Evolutionary conservation across 768 basidiomycete genomes (phyloP).

Genomic region (Butyriboletus loyo): DNA sequence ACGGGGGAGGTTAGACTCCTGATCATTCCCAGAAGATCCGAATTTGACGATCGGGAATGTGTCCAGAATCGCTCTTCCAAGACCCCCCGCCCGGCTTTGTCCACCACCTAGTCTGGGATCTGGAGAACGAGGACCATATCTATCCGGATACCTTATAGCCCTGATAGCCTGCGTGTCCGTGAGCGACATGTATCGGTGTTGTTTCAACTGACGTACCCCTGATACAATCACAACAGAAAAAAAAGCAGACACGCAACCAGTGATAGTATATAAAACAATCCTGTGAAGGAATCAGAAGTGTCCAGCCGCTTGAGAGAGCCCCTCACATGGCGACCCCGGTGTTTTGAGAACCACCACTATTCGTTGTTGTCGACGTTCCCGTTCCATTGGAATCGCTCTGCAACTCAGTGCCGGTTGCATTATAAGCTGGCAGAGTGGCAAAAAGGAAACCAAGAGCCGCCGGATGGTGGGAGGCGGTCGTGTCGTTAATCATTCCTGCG

Average conservation of each 20-base stretch:
- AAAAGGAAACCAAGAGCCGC: constrained; percentile 60
- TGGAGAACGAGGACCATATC: constrained; percentile 74
- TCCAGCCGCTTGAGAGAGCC: constrained; percentile 1
- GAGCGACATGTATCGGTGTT: not conserved
- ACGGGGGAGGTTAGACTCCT: constrained; percentile 4
- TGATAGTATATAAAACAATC: constrained; percentile 85
- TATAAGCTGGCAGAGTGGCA: constrained; percentile 63
- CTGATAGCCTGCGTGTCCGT: constrained; percentile 58
- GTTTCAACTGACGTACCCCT: constrained; percentile 51
- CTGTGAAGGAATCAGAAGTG: constrained; percentile 29
- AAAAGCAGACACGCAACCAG: constrained; percentile 81
- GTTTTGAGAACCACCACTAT: constrained; percentile 27
- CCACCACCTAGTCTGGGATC: constrained; percentile 30
- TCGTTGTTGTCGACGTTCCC: constrained; percentile 10
- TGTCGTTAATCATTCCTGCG: constrained; percentile 38
- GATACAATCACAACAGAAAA: constrained; percentile 84
- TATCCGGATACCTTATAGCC: constrained; percentile 86
- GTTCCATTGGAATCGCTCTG: constrained; percentile 22
- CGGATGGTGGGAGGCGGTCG: constrained; percentile 43
- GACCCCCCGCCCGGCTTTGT: constrained; percentile 75
- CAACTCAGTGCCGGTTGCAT: constrained; percentile 44
- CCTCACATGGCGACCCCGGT: constrained; percentile 77
- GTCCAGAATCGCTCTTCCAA: constrained; percentile 90
- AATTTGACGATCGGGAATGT: constrained; percentile 96
- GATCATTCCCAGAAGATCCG: constrained; percentile 33